These are phyloP conservation scores for Acacia melanoxylon DNA, from an alignment of 306 rosid genomes.

Conservation along the genomic window DNA sequence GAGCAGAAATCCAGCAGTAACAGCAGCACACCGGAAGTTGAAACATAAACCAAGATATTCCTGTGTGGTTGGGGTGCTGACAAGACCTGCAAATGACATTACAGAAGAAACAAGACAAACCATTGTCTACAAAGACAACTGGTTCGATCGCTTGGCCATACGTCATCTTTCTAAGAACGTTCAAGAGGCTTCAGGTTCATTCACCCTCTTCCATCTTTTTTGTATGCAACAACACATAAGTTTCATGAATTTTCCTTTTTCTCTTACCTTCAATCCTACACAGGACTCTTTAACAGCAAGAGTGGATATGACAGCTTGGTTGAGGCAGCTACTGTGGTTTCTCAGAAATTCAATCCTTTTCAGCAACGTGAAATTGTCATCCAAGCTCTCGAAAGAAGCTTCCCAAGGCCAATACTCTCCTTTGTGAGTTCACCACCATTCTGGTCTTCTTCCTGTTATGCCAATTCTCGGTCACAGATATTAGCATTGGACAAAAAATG, in stretches of 20 bases:
- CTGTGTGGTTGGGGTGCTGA: slow-evolving; percentile 50
- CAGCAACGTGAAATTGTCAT: slow-evolving; percentile 58
- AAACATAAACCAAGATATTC: slow-evolving; percentile 25
- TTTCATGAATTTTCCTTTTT: not conserved
- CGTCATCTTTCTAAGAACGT: slow-evolving; percentile 65
- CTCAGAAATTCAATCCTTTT: slow-evolving; percentile 42
- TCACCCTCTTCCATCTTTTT: not conserved
- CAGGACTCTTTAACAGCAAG: slow-evolving; percentile 66
- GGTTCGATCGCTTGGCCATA: slow-evolving; percentile 75
- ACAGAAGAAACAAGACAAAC: slow-evolving; percentile 35
- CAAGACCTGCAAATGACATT: slow-evolving; percentile 40
- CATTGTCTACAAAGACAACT: slow-evolving; percentile 53
- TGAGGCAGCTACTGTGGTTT: slow-evolving; percentile 66
- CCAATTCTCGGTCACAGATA: not conserved
- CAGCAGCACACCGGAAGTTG: slow-evolving; percentile 33
- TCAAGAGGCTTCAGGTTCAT: slow-evolving; percentile 80
- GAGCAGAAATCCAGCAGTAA: slow-evolving; percentile 32
- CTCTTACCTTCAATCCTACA: not conserved
- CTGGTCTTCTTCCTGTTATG: not conserved
- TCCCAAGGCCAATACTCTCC: slow-evolving; percentile 63
- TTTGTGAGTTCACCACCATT: slow-evolving; percentile 44
- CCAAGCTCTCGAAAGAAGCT: slow-evolving; percentile 63
- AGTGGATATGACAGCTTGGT: slow-evolving; percentile 78
- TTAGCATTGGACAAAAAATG: not conserved
- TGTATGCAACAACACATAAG: not conserved